A percentile compares a stretch with the other conserved stretches of the same genome.
These are phyloP conservation scores for Primulina huaijiensis DNA, from an alignment of 257 asterid genomes.

Conservation along the genomic window DNA sequence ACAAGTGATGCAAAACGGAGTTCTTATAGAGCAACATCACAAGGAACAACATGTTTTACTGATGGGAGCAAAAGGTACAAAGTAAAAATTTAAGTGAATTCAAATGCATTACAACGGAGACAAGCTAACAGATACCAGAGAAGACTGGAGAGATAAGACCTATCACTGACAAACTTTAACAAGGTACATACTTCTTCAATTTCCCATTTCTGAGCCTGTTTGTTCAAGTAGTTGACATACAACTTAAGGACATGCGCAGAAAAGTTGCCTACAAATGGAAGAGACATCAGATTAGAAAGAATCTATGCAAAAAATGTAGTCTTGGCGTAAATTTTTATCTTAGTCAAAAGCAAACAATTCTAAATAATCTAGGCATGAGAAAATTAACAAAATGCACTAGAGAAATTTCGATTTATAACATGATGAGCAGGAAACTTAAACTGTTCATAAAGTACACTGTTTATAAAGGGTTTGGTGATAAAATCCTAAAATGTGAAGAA, in stretches of 20 bases:
- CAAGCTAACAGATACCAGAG: slow-evolving; percentile 6
- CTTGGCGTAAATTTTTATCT: slow-evolving; percentile 7
- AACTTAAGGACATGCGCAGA: slow-evolving; percentile 53
- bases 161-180: slow-evolving; percentile 12
- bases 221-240: slow-evolving; percentile 75
- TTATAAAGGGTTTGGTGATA: neutral
- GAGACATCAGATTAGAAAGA: slow-evolving; percentile 24
- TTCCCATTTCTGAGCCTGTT: slow-evolving; percentile 60
- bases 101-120: slow-evolving; percentile 11
- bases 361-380: slow-evolving; percentile 10
- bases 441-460: neutral
- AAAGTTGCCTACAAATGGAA: slow-evolving; percentile 46
- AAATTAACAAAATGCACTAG: slow-evolving; percentile 1
- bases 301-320: neutral
- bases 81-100: slow-evolving; percentile 1
- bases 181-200: slow-evolving; percentile 64
- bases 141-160: slow-evolving; percentile 14
- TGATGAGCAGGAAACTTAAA: neutral
- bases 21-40: slow-evolving; percentile 12
- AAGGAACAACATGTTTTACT: slow-evolving; percentile 11
- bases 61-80: slow-evolving; percentile 3
- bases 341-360: slow-evolving; percentile 11
- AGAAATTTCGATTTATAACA: neutral
- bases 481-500: slow-evolving; percentile 4
- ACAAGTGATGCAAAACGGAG: slow-evolving; percentile 4